These are phyloP conservation scores for Cercospora beticola DNA, from an alignment of 2,329 filamentous ascomycete species.

Conservation along the genomic window DNA sequence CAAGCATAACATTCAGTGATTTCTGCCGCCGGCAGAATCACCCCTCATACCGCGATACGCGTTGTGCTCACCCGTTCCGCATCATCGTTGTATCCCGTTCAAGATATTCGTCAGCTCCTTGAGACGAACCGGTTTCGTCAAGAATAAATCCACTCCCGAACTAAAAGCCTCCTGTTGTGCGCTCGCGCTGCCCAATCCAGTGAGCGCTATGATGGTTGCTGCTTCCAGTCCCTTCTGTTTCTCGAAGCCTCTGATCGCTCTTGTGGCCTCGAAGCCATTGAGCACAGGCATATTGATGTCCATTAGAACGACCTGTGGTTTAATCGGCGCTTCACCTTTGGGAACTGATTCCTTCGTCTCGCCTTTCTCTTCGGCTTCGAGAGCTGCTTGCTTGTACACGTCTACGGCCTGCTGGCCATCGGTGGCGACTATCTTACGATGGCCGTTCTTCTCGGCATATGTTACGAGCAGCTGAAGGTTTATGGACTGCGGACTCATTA, in stretches of 20 bases:
- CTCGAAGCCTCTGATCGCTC: constrained; percentile 36
- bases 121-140: constrained; percentile 35
- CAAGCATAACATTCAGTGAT: background rate
- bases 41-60: background rate
- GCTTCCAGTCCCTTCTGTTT: constrained; percentile 27
- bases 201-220: constrained; percentile 36
- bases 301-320: constrained; percentile 43
- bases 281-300: constrained; percentile 40
- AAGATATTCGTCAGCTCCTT: constrained; percentile 29
- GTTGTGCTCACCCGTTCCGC: background rate
- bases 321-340: constrained; percentile 5
- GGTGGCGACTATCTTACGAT: constrained; percentile 45
- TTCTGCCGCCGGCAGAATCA: background rate
- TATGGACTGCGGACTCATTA: constrained; percentile 26
- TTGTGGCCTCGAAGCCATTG: constrained; percentile 39
- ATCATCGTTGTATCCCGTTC: constrained; percentile 17
- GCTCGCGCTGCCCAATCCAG: constrained; percentile 33
- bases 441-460: constrained; percentile 39
- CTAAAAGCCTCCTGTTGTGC: constrained; percentile 36
- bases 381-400: constrained; percentile 37
- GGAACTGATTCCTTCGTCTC: background rate
- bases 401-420: constrained; percentile 53
- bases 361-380: constrained; percentile 9
- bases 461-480: constrained; percentile 37
- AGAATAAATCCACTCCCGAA: constrained; percentile 36